phyloP scores from a whole-genome alignment of 1,284 basidiomycete genomes.

The Trichosporon ovoides region DNA sequence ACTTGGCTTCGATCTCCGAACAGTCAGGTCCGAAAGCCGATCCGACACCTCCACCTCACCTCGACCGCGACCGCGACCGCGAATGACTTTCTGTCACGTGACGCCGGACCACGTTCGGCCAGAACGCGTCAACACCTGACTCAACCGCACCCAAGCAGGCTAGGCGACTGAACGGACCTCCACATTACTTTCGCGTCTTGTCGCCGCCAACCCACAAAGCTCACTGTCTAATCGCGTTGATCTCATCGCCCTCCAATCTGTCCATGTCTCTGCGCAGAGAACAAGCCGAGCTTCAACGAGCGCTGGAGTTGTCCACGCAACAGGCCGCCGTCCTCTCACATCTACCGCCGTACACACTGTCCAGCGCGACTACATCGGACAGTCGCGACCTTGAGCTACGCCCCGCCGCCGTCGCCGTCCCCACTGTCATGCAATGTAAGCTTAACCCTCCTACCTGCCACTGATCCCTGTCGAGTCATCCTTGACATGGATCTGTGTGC shows the following conservation, averaged over 20 bases:
- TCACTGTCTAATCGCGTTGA: too few relatives aligned
- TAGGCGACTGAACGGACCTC: too few relatives aligned
- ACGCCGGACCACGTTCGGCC: too few relatives aligned
- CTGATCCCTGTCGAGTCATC: neutral
- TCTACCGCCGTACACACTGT: conserved; percentile 24
- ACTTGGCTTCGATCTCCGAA: too few relatives aligned
- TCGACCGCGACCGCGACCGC: neutral
- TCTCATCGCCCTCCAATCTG: neutral
- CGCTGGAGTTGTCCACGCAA: conserved; percentile 37
- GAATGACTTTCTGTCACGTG: too few relatives aligned
- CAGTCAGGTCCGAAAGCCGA: too few relatives aligned
- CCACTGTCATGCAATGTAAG: conserved; percentile 6
- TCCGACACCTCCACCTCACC: neutral
- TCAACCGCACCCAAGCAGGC: neutral
- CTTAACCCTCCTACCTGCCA: too few relatives aligned
- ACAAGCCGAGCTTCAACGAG: conserved; percentile 39
- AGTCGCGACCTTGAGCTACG: conserved; percentile 37
- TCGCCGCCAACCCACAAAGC: too few relatives aligned
- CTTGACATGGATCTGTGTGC: neutral
- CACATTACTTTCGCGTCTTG: neutral
- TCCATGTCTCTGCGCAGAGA: conserved; percentile 30
- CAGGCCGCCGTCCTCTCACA: conserved; percentile 19
- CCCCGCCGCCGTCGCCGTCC: neutral
- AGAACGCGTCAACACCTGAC: conserved; percentile 5
- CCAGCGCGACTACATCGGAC: conserved; percentile 27